phyloP scores from a whole-genome alignment of 2,329 filamentous ascomycete species.

The Colletotrichum liaoningense region DNA sequence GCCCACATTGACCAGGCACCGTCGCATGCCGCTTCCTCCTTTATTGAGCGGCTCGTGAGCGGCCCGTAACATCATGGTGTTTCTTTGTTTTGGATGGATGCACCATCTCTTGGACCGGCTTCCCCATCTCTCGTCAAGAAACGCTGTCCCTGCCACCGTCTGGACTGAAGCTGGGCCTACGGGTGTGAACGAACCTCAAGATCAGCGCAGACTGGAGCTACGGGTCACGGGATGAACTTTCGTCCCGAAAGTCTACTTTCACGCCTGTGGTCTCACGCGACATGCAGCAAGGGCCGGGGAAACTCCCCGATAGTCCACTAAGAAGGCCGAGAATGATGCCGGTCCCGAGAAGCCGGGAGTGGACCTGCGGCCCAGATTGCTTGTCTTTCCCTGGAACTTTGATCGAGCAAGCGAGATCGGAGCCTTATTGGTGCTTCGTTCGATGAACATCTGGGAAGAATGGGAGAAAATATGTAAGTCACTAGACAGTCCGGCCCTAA shows the following conservation, averaged over 20 bases:
- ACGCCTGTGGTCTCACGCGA: background rate
- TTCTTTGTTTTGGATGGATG: background rate
- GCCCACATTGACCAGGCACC: background rate
- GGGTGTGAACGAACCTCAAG: background rate
- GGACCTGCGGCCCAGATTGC: too few species aligned
- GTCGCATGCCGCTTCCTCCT: background rate
- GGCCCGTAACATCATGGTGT: background rate
- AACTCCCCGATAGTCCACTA: slow-evolving; percentile 12
- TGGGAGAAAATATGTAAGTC: background rate
- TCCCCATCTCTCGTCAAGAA: background rate
- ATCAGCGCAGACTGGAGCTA: slow-evolving; percentile 9
- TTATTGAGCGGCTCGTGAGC: background rate
- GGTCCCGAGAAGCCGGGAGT: slow-evolving; percentile 4
- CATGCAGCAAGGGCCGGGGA: slow-evolving; percentile 8
- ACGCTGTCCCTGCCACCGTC: background rate
- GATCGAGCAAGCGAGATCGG: background rate
- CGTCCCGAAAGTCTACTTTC: background rate
- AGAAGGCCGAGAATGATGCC: background rate
- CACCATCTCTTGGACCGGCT: background rate
- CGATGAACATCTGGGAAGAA: background rate
- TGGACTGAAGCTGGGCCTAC: background rate
- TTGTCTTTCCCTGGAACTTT: too few species aligned
- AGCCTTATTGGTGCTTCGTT: background rate
- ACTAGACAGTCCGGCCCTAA: background rate
- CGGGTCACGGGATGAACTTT: slow-evolving; percentile 6